Percentiles rank a stretch among this genome's conserved stretches.
Evolutionary conservation across 139 green algal genomes (phyloP).

Genomic region (Gonium pectorale): DNA sequence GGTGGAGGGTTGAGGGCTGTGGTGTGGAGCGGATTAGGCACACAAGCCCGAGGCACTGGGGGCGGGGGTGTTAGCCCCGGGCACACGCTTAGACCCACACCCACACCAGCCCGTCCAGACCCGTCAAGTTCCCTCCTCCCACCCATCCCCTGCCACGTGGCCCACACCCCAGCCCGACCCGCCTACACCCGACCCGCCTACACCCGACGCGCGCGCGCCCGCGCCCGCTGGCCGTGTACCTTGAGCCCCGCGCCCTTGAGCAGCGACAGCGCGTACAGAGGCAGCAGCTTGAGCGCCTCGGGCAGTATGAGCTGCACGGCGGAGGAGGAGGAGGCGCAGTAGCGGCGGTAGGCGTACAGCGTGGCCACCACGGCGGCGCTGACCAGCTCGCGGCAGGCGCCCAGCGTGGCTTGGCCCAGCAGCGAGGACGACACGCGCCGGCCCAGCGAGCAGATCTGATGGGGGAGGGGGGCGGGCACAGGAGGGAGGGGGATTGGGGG

Average conservation of each 20-base stretch:
- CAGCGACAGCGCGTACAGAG: constrained; percentile 84
- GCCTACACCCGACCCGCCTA: no score
- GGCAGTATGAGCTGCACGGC: constrained; percentile 91
- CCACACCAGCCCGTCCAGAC: no score
- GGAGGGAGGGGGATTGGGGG: constrained; percentile 47
- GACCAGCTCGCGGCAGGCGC: constrained; percentile 69
- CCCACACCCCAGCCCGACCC: no score
- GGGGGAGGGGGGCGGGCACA: constrained; percentile 39
- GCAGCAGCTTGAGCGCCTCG: constrained; percentile 93
- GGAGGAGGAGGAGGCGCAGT: constrained; percentile 73
- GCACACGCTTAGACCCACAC: background rate
- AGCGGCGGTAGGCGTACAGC: constrained; percentile 64
- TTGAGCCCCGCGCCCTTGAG: constrained; percentile 81
- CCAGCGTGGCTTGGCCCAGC: constrained; percentile 54
- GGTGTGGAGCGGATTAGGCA: no score
- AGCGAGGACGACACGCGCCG: constrained; percentile 56
- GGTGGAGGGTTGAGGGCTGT: background rate
- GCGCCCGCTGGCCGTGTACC: constrained; percentile 54
- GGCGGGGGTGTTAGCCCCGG: background rate
- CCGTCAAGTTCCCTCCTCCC: no score
- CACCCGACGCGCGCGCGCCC: background rate
- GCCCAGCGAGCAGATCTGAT: constrained; percentile 53
- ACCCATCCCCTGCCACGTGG: no score
- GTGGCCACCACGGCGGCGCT: constrained; percentile 59
- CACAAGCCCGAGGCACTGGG: no score